Conservation (phyloP, 106 monocot species). For the Vanilla planifolia region DNA sequence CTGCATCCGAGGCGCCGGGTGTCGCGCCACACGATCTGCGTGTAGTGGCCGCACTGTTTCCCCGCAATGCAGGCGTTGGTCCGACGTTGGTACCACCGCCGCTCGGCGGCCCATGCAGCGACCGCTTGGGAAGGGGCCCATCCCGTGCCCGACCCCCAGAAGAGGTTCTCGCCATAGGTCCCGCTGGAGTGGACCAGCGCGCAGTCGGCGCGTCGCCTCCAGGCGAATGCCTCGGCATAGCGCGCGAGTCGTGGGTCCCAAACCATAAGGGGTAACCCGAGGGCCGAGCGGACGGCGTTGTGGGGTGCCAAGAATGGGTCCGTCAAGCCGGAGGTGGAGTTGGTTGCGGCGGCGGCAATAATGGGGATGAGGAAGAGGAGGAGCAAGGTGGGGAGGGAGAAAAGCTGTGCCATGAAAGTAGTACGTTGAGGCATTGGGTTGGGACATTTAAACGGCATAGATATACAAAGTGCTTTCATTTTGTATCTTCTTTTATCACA, state of each 20-base stretch:
- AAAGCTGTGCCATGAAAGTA: neutral
- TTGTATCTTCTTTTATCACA: neutral
- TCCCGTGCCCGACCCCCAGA: constrained; percentile 59
- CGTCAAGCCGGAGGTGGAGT: neutral
- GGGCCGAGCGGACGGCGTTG: constrained; percentile 28
- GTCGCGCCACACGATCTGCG: constrained; percentile 52
- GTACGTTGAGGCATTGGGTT: neutral
- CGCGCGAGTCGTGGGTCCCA: constrained; percentile 45
- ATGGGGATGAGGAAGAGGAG: neutral
- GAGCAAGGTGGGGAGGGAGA: neutral
- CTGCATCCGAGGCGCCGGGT: constrained; percentile 43
- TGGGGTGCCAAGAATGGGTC: constrained; percentile 33
- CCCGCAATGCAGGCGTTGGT: constrained; percentile 31
- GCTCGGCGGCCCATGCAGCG: constrained; percentile 37
- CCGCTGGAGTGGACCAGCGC: constrained; percentile 45
- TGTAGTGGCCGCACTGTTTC: constrained; percentile 52
- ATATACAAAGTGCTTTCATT: neutral
- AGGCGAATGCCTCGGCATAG: constrained; percentile 42
- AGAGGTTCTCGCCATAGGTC: constrained; percentile 69
- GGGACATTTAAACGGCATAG: neutral
- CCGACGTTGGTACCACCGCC: constrained; percentile 22
- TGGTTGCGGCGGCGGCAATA: too few relatives aligned
- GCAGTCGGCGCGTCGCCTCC: constrained; percentile 35
- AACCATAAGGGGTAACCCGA: constrained; percentile 26
- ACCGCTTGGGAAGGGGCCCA: constrained; percentile 48